Evolutionary conservation across 2,329 filamentous ascomycete genomes (phyloP).

Genomic region (Trichoderma atrobrunneum): DNA sequence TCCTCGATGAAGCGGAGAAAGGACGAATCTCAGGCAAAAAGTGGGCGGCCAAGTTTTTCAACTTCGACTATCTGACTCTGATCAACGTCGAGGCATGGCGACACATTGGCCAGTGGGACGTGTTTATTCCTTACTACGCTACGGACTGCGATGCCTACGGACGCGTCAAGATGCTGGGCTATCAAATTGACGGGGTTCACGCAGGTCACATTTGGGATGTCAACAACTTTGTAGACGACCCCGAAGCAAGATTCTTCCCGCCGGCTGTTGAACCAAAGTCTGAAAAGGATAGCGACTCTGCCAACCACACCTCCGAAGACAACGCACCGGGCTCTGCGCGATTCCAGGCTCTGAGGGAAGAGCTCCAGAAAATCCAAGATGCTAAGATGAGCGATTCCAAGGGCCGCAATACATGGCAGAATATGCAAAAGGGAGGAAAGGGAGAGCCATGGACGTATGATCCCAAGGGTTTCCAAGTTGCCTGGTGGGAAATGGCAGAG

Average conservation of each 20-base stretch:
- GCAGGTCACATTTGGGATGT: constrained; percentile 15
- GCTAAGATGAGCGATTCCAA: not conserved
- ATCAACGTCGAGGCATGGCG: constrained; percentile 14
- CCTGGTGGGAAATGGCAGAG: constrained; percentile 17
- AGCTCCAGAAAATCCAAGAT: constrained; percentile 9
- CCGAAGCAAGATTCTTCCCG: constrained; percentile 9
- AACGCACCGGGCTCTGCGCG: not conserved
- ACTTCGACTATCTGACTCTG: constrained; percentile 13
- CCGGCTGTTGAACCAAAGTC: not conserved
- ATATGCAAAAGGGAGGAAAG: constrained; percentile 17
- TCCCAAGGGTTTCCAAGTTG: constrained; percentile 1
- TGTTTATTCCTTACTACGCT: constrained; percentile 13
- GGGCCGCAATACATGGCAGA: constrained; percentile 16
- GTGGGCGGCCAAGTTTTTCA: constrained; percentile 17
- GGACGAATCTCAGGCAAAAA: not conserved
- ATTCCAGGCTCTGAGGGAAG: not conserved
- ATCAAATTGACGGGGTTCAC: not conserved
- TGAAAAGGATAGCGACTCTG: not conserved
- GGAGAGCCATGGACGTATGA: constrained; percentile 17
- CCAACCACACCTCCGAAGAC: not conserved
- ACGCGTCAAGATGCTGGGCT: constrained; percentile 4
- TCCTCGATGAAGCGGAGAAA: not conserved
- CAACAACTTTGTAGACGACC: not conserved
- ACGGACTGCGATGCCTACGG: constrained; percentile 15
- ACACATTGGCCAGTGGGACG: constrained; percentile 10